phyloP scores from a whole-genome alignment of 1,284 basidiomycete genomes.

The Heterobasidion annosum region DNA sequence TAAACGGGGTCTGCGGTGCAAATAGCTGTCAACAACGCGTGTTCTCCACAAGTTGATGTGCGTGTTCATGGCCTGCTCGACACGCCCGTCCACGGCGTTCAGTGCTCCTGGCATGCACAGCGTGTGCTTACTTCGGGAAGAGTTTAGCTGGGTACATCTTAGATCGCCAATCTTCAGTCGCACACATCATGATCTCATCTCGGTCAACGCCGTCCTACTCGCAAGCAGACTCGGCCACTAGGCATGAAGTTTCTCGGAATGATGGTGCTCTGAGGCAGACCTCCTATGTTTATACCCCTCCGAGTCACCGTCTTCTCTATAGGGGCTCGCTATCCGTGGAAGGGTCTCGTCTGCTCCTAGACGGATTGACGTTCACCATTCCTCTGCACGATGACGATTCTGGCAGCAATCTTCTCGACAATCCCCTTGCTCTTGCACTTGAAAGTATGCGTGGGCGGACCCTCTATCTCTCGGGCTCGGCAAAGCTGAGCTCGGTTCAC shows the following conservation, averaged over 20 bases:
- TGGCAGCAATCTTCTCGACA: conserved; percentile 38
- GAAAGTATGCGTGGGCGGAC: conserved; percentile 75
- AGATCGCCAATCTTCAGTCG: background rate
- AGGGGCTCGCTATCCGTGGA: conserved; percentile 68
- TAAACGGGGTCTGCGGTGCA: background rate
- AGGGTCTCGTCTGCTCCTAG: conserved; percentile 61
- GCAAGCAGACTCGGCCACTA: background rate
- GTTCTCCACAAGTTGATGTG: background rate
- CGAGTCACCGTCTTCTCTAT: conserved; percentile 50
- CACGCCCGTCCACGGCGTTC: background rate
- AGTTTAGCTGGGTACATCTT: background rate
- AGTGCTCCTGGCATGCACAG: background rate
- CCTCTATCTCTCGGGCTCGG: conserved; percentile 47
- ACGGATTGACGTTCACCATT: conserved; percentile 62
- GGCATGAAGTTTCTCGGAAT: background rate
- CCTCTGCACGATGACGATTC: conserved; percentile 27
- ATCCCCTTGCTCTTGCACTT: conserved; percentile 60
- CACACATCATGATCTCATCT: background rate
- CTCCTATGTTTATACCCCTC: conserved; percentile 12
- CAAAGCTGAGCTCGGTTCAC: conserved; percentile 43
- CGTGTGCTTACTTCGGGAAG: background rate
- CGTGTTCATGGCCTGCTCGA: background rate
- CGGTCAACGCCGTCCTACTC: background rate
- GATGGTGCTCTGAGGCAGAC: conserved; percentile 6
- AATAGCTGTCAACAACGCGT: background rate